Conservation (phyloP, 352 stramenopile genomes). For the Globisporangium viniferum region DNA sequence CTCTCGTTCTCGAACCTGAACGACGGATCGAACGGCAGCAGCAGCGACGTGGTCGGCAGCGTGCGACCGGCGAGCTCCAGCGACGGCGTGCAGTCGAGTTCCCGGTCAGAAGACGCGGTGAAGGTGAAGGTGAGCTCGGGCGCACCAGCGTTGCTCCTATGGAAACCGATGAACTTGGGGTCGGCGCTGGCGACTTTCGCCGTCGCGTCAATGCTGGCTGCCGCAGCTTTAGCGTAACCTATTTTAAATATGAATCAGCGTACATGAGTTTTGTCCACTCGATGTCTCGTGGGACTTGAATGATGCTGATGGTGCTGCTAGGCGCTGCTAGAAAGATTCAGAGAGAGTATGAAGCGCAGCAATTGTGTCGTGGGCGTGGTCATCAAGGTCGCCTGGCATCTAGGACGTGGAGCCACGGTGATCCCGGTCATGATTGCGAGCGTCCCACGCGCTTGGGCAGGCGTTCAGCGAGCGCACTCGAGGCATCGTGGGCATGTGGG, state of each 20-base stretch:
- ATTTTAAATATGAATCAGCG: slow-evolving; percentile 2
- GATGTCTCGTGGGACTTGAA: not conserved
- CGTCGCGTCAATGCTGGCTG: not conserved
- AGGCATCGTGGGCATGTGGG: not conserved
- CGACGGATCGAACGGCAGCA: not conserved
- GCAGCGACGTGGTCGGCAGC: slow-evolving; percentile 19
- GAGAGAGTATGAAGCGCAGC: not conserved
- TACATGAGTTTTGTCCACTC: not conserved
- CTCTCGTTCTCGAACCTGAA: slow-evolving; percentile 24
- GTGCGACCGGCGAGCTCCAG: slow-evolving; percentile 17
- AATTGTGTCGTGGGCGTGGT: not conserved
- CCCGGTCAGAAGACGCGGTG: not conserved
- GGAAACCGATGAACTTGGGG: not conserved
- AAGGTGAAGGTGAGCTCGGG: slow-evolving; percentile 7
- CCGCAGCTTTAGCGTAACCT: not conserved
- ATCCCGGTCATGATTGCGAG: not conserved
- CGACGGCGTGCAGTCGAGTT: slow-evolving; percentile 11
- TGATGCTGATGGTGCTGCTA: not conserved
- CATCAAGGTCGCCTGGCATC: not conserved
- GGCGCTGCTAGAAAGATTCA: too few species aligned
- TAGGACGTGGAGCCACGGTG: not conserved
- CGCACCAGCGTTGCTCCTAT: not conserved
- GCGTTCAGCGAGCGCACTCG: not conserved
- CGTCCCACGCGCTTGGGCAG: not conserved
- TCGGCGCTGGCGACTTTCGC: not conserved